Evolutionary conservation across 2,329 filamentous ascomycete genomes (phyloP).

Genomic region (Hymenoscyphus salicellus): DNA sequence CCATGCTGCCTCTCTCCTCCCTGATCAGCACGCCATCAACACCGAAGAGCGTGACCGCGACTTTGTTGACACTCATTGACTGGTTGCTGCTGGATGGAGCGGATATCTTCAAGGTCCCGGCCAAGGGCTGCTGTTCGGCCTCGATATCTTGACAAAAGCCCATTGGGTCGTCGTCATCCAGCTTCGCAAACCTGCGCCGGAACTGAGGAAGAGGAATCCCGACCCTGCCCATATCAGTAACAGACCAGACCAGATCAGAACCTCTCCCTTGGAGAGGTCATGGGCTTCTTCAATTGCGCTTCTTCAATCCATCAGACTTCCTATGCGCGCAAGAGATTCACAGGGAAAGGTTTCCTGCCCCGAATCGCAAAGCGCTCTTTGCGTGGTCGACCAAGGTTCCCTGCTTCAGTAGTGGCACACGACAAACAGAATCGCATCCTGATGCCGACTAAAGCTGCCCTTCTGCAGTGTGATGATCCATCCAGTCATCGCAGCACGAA

Average conservation of each 20-base stretch:
- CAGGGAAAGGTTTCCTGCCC: neutral
- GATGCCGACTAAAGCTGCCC: conserved; percentile 21
- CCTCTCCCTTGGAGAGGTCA: neutral
- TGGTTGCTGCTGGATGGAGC: neutral
- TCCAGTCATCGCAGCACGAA: conserved; percentile 18
- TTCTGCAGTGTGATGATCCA: conserved; percentile 28
- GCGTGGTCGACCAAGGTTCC: conserved; percentile 11
- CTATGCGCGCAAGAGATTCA: neutral
- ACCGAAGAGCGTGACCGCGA: conserved; percentile 17
- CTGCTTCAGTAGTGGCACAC: neutral
- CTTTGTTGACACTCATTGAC: conserved; percentile 15
- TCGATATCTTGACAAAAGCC: conserved; percentile 14
- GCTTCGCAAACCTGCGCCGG: conserved; percentile 19
- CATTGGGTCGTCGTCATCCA: conserved; percentile 31
- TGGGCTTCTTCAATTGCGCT: neutral
- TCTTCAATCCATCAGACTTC: neutral
- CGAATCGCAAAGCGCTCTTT: conserved; percentile 3
- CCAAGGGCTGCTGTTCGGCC: conserved; percentile 26
- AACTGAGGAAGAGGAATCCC: conserved; percentile 17
- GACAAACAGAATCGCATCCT: conserved; percentile 1
- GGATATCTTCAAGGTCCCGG: conserved; percentile 13
- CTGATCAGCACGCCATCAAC: conserved; percentile 10
- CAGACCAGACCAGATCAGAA: conserved; percentile 1
- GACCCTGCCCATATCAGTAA: conserved; percentile 9
- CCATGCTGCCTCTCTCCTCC: conserved; percentile 20